A percentile compares a stretch with the other conserved stretches of the same genome.
Evolutionary conservation across 2,329 filamentous ascomycete species (phyloP).

Genomic region (Xylariaceae sp.): DNA sequence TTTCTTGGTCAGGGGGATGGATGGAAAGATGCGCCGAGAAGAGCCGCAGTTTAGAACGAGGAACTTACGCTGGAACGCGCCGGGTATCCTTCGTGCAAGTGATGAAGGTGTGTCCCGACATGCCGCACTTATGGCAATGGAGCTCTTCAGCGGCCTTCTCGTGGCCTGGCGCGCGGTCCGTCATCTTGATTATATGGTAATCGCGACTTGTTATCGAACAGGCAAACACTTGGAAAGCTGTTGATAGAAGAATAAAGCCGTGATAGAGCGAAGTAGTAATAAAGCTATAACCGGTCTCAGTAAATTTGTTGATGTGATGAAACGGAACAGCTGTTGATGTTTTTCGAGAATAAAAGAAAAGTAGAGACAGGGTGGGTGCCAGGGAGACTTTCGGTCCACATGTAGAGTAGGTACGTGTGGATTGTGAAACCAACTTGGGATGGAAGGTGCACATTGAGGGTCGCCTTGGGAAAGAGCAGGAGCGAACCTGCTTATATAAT

Average conservation of each 20-base stretch:
- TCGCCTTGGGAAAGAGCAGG: too few species aligned
- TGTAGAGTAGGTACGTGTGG: too few species aligned
- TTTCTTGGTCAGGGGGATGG: not conserved
- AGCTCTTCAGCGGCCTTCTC: conserved; percentile 27
- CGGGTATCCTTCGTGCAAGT: conserved; percentile 33
- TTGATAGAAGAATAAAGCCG: not conserved
- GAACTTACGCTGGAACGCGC: conserved; percentile 32
- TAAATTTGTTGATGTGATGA: too few species aligned
- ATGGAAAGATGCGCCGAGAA: not conserved
- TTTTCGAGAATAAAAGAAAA: not conserved
- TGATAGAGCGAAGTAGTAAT: not conserved
- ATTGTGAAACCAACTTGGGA: not conserved
- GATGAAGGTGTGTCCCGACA: conserved; percentile 32
- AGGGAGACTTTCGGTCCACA: not conserved
- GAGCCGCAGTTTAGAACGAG: not conserved
- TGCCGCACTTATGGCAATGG: conserved; percentile 33
- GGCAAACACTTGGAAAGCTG: not conserved
- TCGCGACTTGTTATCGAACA: not conserved
- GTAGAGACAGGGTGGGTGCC: not conserved
- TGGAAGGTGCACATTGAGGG: not conserved
- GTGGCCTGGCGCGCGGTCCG: conserved; percentile 26
- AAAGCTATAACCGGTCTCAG: too few species aligned
- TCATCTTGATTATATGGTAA: conserved; percentile 22
- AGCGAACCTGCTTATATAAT: too few species aligned
- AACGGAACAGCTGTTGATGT: too few species aligned